phyloP scores from a whole-genome alignment of 2,329 filamentous ascomycete species.

The Fusarium sp. region DNA sequence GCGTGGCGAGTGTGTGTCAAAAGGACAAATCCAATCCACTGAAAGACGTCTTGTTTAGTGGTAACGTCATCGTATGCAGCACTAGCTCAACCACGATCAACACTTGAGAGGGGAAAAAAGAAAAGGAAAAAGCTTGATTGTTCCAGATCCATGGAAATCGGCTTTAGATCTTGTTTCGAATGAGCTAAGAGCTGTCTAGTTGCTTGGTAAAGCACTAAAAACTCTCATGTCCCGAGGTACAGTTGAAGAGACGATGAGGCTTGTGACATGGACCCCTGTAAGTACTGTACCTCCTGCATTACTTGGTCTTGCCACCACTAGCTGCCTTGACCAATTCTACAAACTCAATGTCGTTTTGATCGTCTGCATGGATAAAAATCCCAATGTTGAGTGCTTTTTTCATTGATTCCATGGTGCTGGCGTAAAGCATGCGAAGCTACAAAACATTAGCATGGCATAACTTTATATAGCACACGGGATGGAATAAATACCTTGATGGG shows the following conservation, averaged over 20 bases:
- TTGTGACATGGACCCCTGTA: not conserved
- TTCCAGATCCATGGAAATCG: conserved; percentile 14
- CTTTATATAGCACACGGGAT: not conserved
- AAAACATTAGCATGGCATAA: not conserved
- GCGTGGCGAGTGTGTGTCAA: conserved; percentile 34
- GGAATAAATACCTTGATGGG: conserved; percentile 28
- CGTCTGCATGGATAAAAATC: conserved; percentile 30
- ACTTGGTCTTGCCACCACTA: conserved; percentile 23
- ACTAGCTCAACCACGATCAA: conserved; percentile 21
- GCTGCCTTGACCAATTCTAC: conserved; percentile 15
- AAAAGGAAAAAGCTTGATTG: conserved; percentile 17
- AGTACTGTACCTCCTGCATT: not conserved
- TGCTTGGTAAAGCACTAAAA: not conserved
- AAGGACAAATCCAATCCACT: conserved; percentile 23
- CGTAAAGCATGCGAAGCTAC: conserved; percentile 39
- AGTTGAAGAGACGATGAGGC: not conserved
- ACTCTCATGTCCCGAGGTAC: not conserved
- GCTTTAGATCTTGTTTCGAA: not conserved
- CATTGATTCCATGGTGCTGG: conserved; percentile 37
- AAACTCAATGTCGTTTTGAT: conserved; percentile 28
- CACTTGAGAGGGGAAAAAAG: not conserved
- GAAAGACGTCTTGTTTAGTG: not conserved
- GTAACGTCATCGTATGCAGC: conserved; percentile 37
- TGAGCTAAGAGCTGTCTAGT: not conserved
- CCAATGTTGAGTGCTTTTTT: conserved; percentile 32